A percentile compares a stretch with the other conserved stretches of the same genome.
Evolutionary conservation across 345 rosid species (phyloP).

Genomic region (Linum usitatissimum): DNA sequence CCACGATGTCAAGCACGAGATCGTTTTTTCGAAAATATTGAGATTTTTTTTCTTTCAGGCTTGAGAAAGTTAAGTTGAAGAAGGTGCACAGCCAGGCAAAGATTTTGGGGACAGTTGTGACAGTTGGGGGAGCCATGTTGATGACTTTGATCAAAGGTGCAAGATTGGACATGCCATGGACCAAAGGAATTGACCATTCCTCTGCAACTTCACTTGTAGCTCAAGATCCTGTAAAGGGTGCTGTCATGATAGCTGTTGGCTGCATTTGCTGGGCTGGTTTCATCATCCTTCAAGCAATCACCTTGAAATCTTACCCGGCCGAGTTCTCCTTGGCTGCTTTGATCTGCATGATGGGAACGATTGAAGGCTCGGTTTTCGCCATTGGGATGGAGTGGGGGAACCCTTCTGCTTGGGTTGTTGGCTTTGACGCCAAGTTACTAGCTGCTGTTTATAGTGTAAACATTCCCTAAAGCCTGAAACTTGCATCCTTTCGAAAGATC

Average conservation of each 20-base stretch:
- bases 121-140: constrained; percentile 86
- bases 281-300: constrained; percentile 58
- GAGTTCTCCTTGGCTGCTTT: constrained; percentile 57
- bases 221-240: constrained; percentile 50
- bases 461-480: background rate
- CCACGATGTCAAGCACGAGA: no score
- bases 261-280: constrained; percentile 52
- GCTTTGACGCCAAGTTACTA: constrained; percentile 30
- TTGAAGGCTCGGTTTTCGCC: constrained; percentile 42
- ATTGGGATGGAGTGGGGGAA: constrained; percentile 37
- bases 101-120: constrained; percentile 64
- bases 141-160: constrained; percentile 71
- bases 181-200: constrained; percentile 20
- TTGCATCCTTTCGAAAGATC: no score
- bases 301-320: constrained; percentile 46
- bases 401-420: constrained; percentile 40
- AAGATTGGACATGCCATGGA: constrained; percentile 58
- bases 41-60: constrained; percentile 22
- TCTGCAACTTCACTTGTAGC: constrained; percentile 13
- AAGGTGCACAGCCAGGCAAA: constrained; percentile 68
- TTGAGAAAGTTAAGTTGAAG: constrained; percentile 54
- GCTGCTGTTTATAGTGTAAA: constrained; percentile 40
- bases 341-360: constrained; percentile 45
- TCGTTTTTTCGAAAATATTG: no score
- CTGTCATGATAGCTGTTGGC: constrained; percentile 38